Percentiles rank a stretch among this genome's conserved stretches.
Conservation (phyloP, 139 green algal genomes). For the Microglena sp. region DNA sequence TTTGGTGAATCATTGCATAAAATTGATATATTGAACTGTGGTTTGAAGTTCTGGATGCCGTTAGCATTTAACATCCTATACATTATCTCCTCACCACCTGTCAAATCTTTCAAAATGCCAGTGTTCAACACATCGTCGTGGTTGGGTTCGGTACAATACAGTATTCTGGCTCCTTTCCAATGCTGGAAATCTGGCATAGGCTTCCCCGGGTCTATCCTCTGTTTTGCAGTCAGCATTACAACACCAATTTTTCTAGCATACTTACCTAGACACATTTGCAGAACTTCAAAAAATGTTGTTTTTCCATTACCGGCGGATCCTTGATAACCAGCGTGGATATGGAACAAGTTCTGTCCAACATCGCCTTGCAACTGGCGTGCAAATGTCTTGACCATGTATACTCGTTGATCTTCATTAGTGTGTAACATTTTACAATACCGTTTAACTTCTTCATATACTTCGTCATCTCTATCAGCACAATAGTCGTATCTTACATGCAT, state of each 20-base stretch:
- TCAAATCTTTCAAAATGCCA: slow-evolving; percentile 6
- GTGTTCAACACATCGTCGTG: neutral
- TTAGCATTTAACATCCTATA: slow-evolving; percentile 1
- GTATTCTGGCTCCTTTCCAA: neutral
- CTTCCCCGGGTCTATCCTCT: neutral
- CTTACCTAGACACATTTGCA: neutral
- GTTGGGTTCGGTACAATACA: slow-evolving; percentile 12
- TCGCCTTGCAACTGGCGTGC: neutral
- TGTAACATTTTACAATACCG: neutral
- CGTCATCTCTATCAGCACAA: neutral
- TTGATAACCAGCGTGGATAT: neutral
- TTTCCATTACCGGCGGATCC: slow-evolving; percentile 3
- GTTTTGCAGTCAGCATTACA: neutral
- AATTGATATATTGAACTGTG: neutral
- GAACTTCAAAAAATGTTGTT: slow-evolving; percentile 6
- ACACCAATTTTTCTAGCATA: slow-evolving; percentile 1
- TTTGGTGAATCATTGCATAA: slow-evolving; percentile 9
- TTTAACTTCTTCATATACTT: neutral
- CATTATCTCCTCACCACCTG: slow-evolving; percentile 2
- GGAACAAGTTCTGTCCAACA: neutral
- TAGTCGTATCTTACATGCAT: neutral
- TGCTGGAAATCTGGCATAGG: slow-evolving; percentile 4
- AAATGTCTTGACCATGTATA: neutral
- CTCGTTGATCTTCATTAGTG: neutral
- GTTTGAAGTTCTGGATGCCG: neutral